Conservation (phyloP, 495 filamentous ascomycete species). For the Aspergillus cavernicola region DNA sequence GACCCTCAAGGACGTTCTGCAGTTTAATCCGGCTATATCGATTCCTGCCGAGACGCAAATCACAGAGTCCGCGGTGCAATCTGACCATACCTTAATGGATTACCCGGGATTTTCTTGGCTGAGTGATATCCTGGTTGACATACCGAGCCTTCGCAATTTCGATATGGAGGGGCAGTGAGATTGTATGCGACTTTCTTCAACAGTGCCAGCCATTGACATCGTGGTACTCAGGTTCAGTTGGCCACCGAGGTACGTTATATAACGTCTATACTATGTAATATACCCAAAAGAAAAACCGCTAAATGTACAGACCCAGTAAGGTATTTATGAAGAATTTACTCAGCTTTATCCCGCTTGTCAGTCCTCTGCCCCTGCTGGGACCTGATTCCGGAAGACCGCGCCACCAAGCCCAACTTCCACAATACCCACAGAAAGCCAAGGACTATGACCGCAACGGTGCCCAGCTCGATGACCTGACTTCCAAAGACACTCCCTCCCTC, state of each 20-base stretch:
- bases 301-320: background rate
- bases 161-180: conserved; percentile 31
- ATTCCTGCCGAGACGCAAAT: conserved; percentile 7
- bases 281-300: background rate
- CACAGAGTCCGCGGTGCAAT: conserved; percentile 9
- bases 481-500: conserved; percentile 44
- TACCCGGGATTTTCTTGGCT: conserved; percentile 39
- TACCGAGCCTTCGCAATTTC: conserved; percentile 43
- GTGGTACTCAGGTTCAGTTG: background rate
- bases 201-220: no score
- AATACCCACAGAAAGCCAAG: conserved; percentile 74
- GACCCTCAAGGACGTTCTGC: conserved; percentile 33
- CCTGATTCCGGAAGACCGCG: conserved; percentile 22
- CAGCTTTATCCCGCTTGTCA: conserved; percentile 30
- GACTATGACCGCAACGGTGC: conserved; percentile 65
- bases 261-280: background rate
- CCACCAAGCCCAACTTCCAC: conserved; percentile 56
- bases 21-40: conserved; percentile 28
- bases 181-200: no score
- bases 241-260: background rate
- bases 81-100: conserved; percentile 19
- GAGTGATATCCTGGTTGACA: conserved; percentile 43
- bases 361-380: conserved; percentile 5
- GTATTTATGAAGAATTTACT: background rate
- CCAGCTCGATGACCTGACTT: conserved; percentile 59